A percentile compares a stretch with the other conserved stretches of the same genome.
These are phyloP conservation scores for Termitomyces sp. DNA, from an alignment of 768 basidiomycete genomes.

Conservation along the genomic window DNA sequence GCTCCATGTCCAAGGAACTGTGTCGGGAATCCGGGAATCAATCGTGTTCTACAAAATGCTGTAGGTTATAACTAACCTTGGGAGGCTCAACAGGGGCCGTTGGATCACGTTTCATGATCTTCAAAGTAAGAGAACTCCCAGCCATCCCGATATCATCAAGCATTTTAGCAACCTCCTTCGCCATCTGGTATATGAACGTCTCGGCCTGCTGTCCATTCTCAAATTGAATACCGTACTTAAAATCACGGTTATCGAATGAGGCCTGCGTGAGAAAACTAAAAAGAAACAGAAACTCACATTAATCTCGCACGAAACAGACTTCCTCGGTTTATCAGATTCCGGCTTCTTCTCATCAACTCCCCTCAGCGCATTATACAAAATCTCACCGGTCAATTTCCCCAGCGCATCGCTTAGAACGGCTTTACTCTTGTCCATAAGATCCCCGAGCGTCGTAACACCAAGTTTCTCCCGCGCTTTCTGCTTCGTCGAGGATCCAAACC, in stretches of 20 bases:
- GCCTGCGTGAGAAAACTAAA: no score
- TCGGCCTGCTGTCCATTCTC: conserved; percentile 77
- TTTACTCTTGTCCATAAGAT: conserved; percentile 60
- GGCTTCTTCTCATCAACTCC: conserved; percentile 80
- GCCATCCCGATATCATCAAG: conserved; percentile 62
- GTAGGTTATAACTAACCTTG: conserved; percentile 49
- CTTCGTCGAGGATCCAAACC: conserved; percentile 72
- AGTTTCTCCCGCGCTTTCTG: conserved; percentile 81
- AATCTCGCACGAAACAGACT: conserved; percentile 91
- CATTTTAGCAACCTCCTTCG: conserved; percentile 67
- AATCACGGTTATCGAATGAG: not conserved
- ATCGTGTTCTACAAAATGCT: not conserved
- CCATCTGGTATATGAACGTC: conserved; percentile 70
- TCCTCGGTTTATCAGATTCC: conserved; percentile 80
- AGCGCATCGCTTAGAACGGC: conserved; percentile 61
- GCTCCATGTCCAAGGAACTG: conserved; percentile 91
- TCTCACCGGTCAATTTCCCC: conserved; percentile 80
- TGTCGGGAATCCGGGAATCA: not conserved
- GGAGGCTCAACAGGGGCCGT: conserved; percentile 84
- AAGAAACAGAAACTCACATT: conserved; percentile 53
- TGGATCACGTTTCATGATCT: conserved; percentile 84
- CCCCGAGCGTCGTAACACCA: conserved; percentile 62
- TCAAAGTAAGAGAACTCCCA: conserved; percentile 76
- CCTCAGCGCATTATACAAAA: conserved; percentile 73
- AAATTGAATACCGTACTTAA: conserved; percentile 96